Evolutionary conservation across 2,329 filamentous ascomycete species (phyloP).

Genomic region (Neofusicoccum kwambonambiense): DNA sequence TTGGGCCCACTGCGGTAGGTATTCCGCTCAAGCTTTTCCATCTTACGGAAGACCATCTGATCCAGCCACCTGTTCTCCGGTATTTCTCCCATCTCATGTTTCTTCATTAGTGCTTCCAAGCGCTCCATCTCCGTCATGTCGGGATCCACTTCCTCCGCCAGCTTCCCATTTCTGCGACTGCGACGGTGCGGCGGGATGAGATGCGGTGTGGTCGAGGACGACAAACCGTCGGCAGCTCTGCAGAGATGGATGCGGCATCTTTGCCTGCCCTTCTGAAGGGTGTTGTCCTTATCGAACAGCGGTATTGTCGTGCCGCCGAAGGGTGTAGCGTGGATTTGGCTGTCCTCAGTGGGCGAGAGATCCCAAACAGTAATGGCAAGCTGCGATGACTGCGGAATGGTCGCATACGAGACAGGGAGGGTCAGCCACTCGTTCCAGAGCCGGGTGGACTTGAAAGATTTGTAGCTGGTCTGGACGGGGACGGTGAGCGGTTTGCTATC

Average conservation of each 20-base stretch:
- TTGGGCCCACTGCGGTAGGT: conserved; percentile 32
- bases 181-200: conserved; percentile 55
- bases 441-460: conserved; percentile 71
- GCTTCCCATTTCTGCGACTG: conserved; percentile 50
- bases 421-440: conserved; percentile 97
- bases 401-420: conserved; percentile 79
- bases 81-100: conserved; percentile 97
- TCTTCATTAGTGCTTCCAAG: conserved; percentile 87
- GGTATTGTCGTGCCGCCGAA: conserved; percentile 92
- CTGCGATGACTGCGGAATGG: conserved; percentile 76
- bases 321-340: conserved; percentile 75
- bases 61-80: conserved; percentile 93
- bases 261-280: conserved; percentile 85
- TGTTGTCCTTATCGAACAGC: conserved; percentile 90
- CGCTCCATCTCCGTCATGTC: conserved; percentile 84
- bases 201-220: conserved; percentile 76
- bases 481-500: conserved; percentile 94
- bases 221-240: conserved; percentile 80
- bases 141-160: conserved; percentile 52
- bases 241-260: conserved; percentile 85
- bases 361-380: conserved; percentile 96
- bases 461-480: conserved; percentile 89
- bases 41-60: conserved; percentile 84
- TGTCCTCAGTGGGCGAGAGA: conserved; percentile 74
- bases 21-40: conserved; percentile 64